These are phyloP conservation scores for Purpureocillium takamizusanense DNA, from an alignment of 2,329 filamentous ascomycete species.

Conservation along the genomic window DNA sequence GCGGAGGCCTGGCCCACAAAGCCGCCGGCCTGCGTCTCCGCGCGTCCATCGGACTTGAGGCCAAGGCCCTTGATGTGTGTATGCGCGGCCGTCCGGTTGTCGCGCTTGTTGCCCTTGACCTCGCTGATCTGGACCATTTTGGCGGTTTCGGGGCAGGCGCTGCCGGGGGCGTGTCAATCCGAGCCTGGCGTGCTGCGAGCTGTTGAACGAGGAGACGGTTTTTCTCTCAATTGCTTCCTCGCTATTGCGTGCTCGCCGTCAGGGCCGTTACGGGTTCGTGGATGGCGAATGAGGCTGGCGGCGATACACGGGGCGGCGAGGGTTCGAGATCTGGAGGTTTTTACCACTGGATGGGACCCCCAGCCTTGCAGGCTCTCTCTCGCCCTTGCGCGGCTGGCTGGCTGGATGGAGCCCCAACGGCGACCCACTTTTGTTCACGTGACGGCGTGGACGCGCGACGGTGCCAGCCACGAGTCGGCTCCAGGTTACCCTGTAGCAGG, in stretches of 20 bases:
- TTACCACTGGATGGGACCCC: constrained; percentile 23
- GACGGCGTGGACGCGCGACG: constrained; percentile 2
- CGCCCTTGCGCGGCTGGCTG: constrained; percentile 12
- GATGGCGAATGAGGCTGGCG: no score
- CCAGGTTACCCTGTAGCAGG: no score
- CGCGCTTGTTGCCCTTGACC: constrained; percentile 88
- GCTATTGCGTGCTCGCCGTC: background rate
- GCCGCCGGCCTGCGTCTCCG: constrained; percentile 69
- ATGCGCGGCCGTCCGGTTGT: constrained; percentile 92
- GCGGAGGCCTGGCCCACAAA: constrained; percentile 86
- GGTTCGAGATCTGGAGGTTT: constrained; percentile 7
- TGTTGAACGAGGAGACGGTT: no score
- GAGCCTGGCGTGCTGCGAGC: constrained; percentile 6
- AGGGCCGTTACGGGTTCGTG: background rate
- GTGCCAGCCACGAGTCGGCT: background rate
- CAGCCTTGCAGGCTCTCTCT: constrained; percentile 9
- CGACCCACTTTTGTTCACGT: constrained; percentile 18
- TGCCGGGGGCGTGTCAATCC: background rate
- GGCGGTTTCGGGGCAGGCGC: constrained; percentile 18
- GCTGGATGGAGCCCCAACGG: no score
- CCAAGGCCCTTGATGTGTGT: constrained; percentile 97
- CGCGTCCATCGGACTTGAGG: constrained; percentile 73
- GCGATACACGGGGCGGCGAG: no score
- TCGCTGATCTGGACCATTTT: constrained; percentile 86
- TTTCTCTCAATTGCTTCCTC: no score